Percentiles rank a stretch among this genome's conserved stretches.
Evolutionary conservation across 2,329 filamentous ascomycete species (phyloP).

Genomic region (Aspergillus vadensis): DNA sequence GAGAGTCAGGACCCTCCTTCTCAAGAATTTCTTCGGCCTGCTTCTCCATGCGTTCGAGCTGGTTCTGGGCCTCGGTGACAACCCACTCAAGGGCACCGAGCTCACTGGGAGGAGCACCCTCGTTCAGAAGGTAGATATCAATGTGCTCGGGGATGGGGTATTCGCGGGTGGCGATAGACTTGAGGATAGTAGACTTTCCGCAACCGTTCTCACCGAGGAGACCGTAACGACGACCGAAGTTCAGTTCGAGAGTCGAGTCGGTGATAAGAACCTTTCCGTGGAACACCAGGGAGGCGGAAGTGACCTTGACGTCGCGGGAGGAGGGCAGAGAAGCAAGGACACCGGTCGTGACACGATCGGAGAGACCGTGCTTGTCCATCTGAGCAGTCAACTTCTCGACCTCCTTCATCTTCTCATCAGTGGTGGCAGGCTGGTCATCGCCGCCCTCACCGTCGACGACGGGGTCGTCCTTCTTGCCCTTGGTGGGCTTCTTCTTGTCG

Average conservation of each 20-base stretch:
- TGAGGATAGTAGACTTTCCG: slow-evolving; percentile 96
- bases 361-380: slow-evolving; percentile 94
- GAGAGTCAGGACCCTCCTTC: slow-evolving; percentile 86
- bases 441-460: slow-evolving; percentile 56
- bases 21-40: slow-evolving; percentile 89
- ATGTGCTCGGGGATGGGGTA: slow-evolving; percentile 94
- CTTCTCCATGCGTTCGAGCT: slow-evolving; percentile 87
- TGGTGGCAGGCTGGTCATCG: slow-evolving; percentile 67
- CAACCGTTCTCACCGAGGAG: slow-evolving; percentile 98
- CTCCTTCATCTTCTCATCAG: slow-evolving; percentile 72
- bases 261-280: slow-evolving; percentile 95
- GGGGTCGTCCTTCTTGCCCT: slow-evolving; percentile 62
- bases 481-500: slow-evolving; percentile 70
- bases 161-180: slow-evolving; percentile 90
- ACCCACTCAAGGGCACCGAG: slow-evolving; percentile 96
- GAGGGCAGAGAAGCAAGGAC: slow-evolving; percentile 81
- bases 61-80: slow-evolving; percentile 87
- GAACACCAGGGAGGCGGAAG: slow-evolving; percentile 89
- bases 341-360: slow-evolving; percentile 96
- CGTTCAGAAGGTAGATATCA: slow-evolving; percentile 97
- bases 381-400: slow-evolving; percentile 87
- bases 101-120: slow-evolving; percentile 87
- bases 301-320: slow-evolving; percentile 97
- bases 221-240: slow-evolving; percentile 89
- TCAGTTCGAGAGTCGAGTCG: slow-evolving; percentile 90